Evolutionary conservation across 495 filamentous ascomycete species (phyloP), one percentile per base, ranked within the genome.

Genomic region (Penicillium coprophilum): DNA sequence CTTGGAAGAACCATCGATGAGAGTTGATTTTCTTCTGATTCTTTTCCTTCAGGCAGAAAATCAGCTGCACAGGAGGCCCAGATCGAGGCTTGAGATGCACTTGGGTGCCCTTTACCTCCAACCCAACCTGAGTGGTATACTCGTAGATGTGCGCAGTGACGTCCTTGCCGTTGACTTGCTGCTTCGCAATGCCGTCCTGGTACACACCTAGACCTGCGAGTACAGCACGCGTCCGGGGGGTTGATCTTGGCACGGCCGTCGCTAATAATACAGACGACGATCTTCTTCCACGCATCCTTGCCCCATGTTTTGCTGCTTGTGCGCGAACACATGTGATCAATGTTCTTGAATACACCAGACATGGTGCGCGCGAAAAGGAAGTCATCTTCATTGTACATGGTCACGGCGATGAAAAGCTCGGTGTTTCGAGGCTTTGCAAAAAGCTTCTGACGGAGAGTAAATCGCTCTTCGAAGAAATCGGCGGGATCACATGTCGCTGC

Each of bases 1-100:
- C 95, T 66, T 96, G 88, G 83, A 99, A 97, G 77, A 97, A 97
- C 95, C 95, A 99, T 62, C 95, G 79, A 68, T 99, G 95, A 2
- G 93, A 97, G 68, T 99, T 99, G 81, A 99, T 97, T 78, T 99
- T 99, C 80, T 99, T 99, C 79, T 96, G 92, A 67, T 99, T 99
- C 80, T 97, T 96, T 71, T 99, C 95, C 80, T 99, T 99, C 59
- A 99, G 71, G 68, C 95, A 99, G 80, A 99, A 99, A 0, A 99
- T 85, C 82, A 99, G 88, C 73, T 99, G 95, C 11, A 97, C 89
- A 0, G 93, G 92, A 48, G 88, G 86, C 24, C 86, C 87, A 36
- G 83, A 78, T 50, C 81, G 84, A 5, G 86, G 86, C 56, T 89
- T 89, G 28, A 97, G 77, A 57, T 85, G 79, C 9, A 97, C 95